Percentiles rank a stretch among this genome's conserved stretches.
phyloP scores from a whole-genome alignment of 139 green algal species.

The Closterium sp. region DNA sequence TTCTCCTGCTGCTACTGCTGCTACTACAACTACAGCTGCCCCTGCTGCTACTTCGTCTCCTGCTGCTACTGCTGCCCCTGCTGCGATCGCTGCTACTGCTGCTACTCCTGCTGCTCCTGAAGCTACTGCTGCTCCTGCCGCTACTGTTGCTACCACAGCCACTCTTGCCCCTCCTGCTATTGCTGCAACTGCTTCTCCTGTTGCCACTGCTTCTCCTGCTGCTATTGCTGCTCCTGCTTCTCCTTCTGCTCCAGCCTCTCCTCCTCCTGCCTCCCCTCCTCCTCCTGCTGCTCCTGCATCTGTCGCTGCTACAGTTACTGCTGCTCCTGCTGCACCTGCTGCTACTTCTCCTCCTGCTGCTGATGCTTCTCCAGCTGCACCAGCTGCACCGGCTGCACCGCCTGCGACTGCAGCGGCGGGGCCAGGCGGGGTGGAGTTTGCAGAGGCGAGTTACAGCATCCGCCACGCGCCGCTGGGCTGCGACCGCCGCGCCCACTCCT shows the following conservation, averaged over 20 bases:
- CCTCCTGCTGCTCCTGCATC: background rate
- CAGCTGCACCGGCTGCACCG: background rate
- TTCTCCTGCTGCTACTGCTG: background rate
- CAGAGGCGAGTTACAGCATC: slow-evolving; percentile 30
- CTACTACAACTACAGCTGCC: background rate
- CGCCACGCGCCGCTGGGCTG: slow-evolving; percentile 17
- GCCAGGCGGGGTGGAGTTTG: background rate
- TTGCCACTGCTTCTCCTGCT: background rate
- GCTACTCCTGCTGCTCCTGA: background rate
- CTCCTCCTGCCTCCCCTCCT: background rate
- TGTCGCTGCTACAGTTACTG: background rate
- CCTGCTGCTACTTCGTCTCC: background rate
- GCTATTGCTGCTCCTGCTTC: too few species aligned
- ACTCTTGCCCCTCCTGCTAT: background rate
- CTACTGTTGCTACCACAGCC: background rate
- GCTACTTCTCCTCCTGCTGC: background rate
- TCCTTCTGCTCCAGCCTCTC: too few species aligned
- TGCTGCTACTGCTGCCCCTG: background rate
- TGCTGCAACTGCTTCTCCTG: background rate
- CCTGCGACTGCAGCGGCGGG: too few species aligned
- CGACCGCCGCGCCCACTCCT: slow-evolving; percentile 41
- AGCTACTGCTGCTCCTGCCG: background rate
- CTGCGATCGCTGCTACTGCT: background rate
- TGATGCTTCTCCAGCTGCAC: background rate
- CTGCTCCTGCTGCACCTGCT: background rate